Percentiles rank a stretch among this genome's conserved stretches.
phyloP scores from a whole-genome alignment of 2,329 filamentous ascomycete genomes.

The Cadophora sp. region DNA sequence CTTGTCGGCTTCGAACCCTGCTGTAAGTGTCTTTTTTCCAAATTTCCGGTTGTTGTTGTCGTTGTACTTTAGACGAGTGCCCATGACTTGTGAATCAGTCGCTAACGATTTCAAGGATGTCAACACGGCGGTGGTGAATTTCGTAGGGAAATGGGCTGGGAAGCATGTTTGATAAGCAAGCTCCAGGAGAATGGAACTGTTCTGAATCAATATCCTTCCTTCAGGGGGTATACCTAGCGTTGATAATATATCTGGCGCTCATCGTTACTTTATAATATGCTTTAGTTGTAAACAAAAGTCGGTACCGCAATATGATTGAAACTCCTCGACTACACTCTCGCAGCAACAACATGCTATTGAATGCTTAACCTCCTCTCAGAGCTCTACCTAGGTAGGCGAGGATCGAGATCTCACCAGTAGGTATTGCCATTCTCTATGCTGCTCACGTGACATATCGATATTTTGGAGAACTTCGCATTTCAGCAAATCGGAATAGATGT shows the following conservation, averaged over 20 bases:
- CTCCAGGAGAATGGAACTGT: no score
- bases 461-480: no score
- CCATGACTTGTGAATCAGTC: background rate
- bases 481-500: no score
- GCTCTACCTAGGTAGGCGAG: no score
- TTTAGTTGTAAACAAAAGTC: no score
- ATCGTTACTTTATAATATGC: background rate
- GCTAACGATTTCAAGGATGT: constrained; percentile 20
- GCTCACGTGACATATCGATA: background rate
- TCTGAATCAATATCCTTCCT: background rate
- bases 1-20: constrained; percentile 48
- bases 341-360: background rate
- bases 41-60: background rate
- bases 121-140: constrained; percentile 27
- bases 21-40: background rate
- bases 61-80: background rate
- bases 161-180: constrained; percentile 14
- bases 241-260: background rate
- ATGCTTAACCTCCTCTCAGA: background rate
- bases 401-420: no score
- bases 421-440: no score
- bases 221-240: background rate
- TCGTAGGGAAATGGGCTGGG: constrained; percentile 26
- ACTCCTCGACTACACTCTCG: no score
- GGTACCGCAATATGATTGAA: no score